Evolutionary conservation across 441 rosid genomes (phyloP).

Genomic region (Geranium incanum): DNA sequence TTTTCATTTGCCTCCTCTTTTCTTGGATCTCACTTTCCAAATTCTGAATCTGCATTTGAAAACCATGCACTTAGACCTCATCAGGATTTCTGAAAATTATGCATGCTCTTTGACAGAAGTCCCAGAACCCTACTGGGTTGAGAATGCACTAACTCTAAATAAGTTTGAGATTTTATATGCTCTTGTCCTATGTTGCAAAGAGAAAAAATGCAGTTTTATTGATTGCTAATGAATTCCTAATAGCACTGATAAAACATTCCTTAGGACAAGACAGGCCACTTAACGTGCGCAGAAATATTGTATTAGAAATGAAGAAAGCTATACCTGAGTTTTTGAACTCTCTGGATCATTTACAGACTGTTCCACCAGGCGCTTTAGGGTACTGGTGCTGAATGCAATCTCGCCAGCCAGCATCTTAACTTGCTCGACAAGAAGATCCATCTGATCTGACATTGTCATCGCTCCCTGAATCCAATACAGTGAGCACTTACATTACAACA

Average conservation of each 20-base stretch:
- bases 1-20: slow-evolving; percentile 81
- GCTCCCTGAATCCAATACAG: slow-evolving; percentile 41
- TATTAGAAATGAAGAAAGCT: slow-evolving; percentile 14
- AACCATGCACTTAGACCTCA: slow-evolving; percentile 17
- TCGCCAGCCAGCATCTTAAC: slow-evolving; percentile 99
- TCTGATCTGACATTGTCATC: slow-evolving; percentile 79
- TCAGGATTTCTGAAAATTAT: slow-evolving; percentile 10
- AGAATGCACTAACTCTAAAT: background rate
- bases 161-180: background rate
- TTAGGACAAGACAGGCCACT: background rate
- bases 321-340: slow-evolving; percentile 68
- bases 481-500: slow-evolving; percentile 1
- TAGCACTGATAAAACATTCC: slow-evolving; percentile 11
- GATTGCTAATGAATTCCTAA: background rate
- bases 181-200: background rate
- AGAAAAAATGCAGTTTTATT: background rate
- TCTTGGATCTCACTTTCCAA: slow-evolving; percentile 86
- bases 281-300: background rate
- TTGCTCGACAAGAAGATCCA: slow-evolving; percentile 95
- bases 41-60: slow-evolving; percentile 55
- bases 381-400: slow-evolving; percentile 90
- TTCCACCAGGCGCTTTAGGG: slow-evolving; percentile 87
- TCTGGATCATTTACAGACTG: slow-evolving; percentile 86
- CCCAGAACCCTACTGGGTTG: background rate
- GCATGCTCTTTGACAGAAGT: background rate